Evolutionary conservation across 2,329 filamentous ascomycete species (phyloP).

Genomic region (Calonectria montana): DNA sequence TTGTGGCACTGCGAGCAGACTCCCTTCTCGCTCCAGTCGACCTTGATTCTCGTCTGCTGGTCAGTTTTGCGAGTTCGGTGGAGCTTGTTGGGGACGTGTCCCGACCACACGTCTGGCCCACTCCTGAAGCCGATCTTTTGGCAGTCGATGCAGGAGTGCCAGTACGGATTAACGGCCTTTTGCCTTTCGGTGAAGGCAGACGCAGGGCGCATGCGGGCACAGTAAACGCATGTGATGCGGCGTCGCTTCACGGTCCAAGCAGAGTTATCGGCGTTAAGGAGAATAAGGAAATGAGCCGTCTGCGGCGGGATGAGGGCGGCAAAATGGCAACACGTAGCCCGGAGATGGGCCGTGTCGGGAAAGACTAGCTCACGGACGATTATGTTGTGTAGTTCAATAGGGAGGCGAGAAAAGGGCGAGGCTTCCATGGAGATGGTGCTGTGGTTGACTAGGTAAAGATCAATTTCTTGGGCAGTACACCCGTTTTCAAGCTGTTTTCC

Average conservation of each 20-base stretch:
- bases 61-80: conserved; percentile 2
- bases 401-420: conserved; percentile 6
- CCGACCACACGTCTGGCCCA: background rate
- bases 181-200: conserved; percentile 19
- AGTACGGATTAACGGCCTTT: background rate
- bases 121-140: background rate
- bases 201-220: conserved; percentile 24
- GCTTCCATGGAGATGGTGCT: background rate
- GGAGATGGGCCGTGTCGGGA: conserved; percentile 16
- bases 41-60: background rate
- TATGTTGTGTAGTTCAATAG: conserved; percentile 1
- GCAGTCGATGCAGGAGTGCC: conserved; percentile 15
- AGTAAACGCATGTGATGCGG: conserved; percentile 19
- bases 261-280: conserved; percentile 14
- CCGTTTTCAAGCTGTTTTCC: too few species aligned
- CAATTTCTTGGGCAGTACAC: too few species aligned
- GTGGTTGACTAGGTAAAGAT: too few species aligned
- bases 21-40: conserved; percentile 8
- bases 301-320: conserved; percentile 17
- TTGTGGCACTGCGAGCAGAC: conserved; percentile 17
- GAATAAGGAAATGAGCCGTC: background rate
- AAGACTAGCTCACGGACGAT: conserved; percentile 8
- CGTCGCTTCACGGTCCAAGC: conserved; percentile 13
- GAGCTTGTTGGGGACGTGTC: background rate
- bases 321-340: conserved; percentile 19